These are phyloP conservation scores for Keithomyces neogunnii DNA, from an alignment of 2,329 filamentous ascomycete genomes.

Conservation along the genomic window DNA sequence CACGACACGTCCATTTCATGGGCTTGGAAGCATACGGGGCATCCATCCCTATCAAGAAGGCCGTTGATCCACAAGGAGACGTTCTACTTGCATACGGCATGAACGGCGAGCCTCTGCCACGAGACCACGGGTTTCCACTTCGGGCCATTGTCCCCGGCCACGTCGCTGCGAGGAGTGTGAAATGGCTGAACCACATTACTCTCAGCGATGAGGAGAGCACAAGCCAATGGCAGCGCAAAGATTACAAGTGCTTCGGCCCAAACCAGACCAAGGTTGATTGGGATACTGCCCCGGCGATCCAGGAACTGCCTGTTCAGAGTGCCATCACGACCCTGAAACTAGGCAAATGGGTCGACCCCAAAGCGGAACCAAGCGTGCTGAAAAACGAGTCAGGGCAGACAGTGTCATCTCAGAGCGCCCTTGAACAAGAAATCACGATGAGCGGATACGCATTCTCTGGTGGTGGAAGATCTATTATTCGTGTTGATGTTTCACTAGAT, in stretches of 20 bases:
- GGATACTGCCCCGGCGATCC: constrained; percentile 54
- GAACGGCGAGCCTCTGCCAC: constrained; percentile 55
- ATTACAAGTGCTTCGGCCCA: constrained; percentile 63
- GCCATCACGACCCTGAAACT: constrained; percentile 49
- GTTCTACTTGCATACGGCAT: constrained; percentile 60
- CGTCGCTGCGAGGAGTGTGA: constrained; percentile 59
- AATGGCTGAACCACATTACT: constrained; percentile 58
- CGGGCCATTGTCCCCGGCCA: constrained; percentile 55
- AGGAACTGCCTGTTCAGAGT: constrained; percentile 60
- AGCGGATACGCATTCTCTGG: constrained; percentile 62
- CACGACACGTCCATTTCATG: constrained; percentile 48
- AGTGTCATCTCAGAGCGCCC: constrained; percentile 1
- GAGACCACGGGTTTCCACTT: constrained; percentile 59
- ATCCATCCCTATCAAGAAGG: constrained; percentile 51
- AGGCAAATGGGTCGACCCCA: constrained; percentile 23
- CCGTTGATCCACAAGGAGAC: constrained; percentile 51
- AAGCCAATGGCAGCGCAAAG: constrained; percentile 56
- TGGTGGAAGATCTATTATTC: constrained; percentile 55
- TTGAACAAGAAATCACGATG: constrained; percentile 28
- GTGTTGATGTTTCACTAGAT: constrained; percentile 60
- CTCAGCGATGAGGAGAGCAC: constrained; percentile 58
- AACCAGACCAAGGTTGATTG: constrained; percentile 53
- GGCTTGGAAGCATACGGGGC: constrained; percentile 53
- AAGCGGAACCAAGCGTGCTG: background rate
- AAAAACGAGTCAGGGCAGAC: background rate